Evolutionary conservation across 2,329 filamentous ascomycete genomes (phyloP), one percentile per base, ranked within the genome.

Genomic region (Colletotrichum gloeosporioides): DNA sequence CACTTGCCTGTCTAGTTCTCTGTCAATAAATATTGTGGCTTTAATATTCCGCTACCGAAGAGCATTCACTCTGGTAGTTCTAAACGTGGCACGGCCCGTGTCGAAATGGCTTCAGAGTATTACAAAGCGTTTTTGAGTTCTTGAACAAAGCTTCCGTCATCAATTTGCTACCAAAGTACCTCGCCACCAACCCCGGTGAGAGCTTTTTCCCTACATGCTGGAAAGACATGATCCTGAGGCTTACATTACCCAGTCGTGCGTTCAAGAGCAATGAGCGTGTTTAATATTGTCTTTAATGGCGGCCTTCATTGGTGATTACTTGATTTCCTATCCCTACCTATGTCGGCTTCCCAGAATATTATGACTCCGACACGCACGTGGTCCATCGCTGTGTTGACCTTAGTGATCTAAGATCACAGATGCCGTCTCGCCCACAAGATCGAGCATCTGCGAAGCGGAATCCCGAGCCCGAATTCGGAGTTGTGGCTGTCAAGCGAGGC

Each of bases 101-200:
- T 44, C 1, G 36, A n/a, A n/a, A 2, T 12, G 9, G 2, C 18
- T 49, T 49, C 5, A 9, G 16, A 18, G 18, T n/a, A 12, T 49
- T 49, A 0, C 18, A 49, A 10, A n/a, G 5, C 18, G 12, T 12
- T 12, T 6, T 2, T 49, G 18, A 12, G 9, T 49, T 10, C 6
- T 4, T 6, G 0, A n/a, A 49, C 2, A 1, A 49, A 49, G 9
- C 18, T 49, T n/a, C 18, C 18, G n/a, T n/a, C 1, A 10, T 44
- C 39, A 9, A 9, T 9, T 4, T 13, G 18, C 16, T 44, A 44
- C 5, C 39, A 44, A 6, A 49, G 18, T 12, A 12, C 6, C 39
- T 49, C 2, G 18, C 5, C 9, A 49, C 5, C 3, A 49, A 49
- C 9, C 7, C 4, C 18, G 18, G 39, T 49, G 18, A 7, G 18